Conservation (phyloP, 768 basidiomycete species). For the Mycena albidolilacea region DNA sequence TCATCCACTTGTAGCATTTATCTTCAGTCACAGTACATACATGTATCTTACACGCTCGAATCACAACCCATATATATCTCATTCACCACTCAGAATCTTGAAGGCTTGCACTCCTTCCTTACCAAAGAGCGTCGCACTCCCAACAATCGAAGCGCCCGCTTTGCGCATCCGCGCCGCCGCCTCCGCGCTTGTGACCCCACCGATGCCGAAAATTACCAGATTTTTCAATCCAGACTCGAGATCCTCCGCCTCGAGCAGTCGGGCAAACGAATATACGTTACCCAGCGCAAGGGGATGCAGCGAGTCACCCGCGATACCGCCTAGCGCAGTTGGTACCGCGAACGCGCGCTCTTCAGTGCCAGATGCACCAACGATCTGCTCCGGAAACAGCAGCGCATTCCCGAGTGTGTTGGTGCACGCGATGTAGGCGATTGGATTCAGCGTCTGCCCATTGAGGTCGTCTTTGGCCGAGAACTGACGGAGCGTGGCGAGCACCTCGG, state of each 20-base stretch:
- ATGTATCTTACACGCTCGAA: slow-evolving; percentile 16
- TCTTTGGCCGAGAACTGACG: slow-evolving; percentile 52
- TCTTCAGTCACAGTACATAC: slow-evolving; percentile 17
- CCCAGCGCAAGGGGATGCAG: slow-evolving; percentile 86
- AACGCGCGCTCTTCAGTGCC: slow-evolving; percentile 48
- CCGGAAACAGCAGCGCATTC: slow-evolving; percentile 72
- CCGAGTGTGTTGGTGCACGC: slow-evolving; percentile 89
- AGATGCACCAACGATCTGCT: slow-evolving; percentile 56
- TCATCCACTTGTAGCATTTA: slow-evolving; percentile 30
- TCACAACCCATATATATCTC: slow-evolving; percentile 8
- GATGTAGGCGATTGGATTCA: slow-evolving; percentile 75
- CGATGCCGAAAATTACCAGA: slow-evolving; percentile 83
- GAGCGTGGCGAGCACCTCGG: slow-evolving; percentile 64
- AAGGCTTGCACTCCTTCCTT: slow-evolving; percentile 70
- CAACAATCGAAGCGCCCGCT: slow-evolving; percentile 83
- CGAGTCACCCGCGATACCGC: slow-evolving; percentile 84
- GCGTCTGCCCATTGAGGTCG: slow-evolving; percentile 16
- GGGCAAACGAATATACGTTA: slow-evolving; percentile 76
- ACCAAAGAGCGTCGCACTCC: slow-evolving; percentile 67
- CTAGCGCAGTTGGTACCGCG: slow-evolving; percentile 75
- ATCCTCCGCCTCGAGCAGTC: slow-evolving; percentile 59
- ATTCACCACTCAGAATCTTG: slow-evolving; percentile 52
- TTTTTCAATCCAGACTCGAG: slow-evolving; percentile 57
- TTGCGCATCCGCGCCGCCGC: slow-evolving; percentile 78
- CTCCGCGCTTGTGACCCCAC: slow-evolving; percentile 78